Evolutionary conservation across 352 stramenopile species (phyloP).

Genomic region (Albugo candida): DNA sequence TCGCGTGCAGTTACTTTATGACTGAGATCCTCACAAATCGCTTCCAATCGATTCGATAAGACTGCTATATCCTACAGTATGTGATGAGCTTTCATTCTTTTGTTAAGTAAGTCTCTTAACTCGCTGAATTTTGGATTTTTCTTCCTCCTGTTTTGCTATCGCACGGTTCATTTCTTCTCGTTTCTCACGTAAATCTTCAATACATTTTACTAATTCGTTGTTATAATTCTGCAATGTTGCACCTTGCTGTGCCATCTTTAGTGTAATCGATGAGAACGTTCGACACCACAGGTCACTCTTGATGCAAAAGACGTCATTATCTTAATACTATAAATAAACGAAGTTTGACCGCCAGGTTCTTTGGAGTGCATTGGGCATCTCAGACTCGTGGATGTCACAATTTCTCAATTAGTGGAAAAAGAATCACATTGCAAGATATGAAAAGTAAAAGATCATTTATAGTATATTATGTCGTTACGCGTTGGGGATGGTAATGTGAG

Average conservation of each 20-base stretch:
- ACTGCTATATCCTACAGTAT: slow-evolving; percentile 58
- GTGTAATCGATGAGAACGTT: too few species aligned
- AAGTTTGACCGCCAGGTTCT: too few species aligned
- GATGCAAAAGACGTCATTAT: too few species aligned
- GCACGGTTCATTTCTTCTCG: slow-evolving; percentile 80
- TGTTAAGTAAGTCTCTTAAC: slow-evolving; percentile 4
- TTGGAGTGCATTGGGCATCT: too few species aligned
- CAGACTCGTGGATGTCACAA: too few species aligned
- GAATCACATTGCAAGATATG: too few species aligned
- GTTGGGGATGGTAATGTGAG: too few species aligned
- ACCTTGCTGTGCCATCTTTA: slow-evolving; percentile 73
- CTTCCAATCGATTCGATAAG: slow-evolving; percentile 77
- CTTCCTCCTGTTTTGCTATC: slow-evolving; percentile 88
- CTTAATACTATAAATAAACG: too few species aligned
- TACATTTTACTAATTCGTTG: slow-evolving; percentile 91
- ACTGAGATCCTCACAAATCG: slow-evolving; percentile 83
- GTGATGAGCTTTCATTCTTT: not conserved
- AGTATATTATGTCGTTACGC: too few species aligned
- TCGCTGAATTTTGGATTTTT: slow-evolving; percentile 90
- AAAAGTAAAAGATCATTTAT: too few species aligned
- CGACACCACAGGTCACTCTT: too few species aligned
- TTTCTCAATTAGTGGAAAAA: too few species aligned
- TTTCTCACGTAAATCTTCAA: slow-evolving; percentile 86
- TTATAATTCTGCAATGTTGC: slow-evolving; percentile 92
- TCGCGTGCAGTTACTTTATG: slow-evolving; percentile 80